Percentiles rank a stretch among this genome's conserved stretches.
These are phyloP conservation scores for Leccinum olivaceopallidum DNA, from an alignment of 768 basidiomycete genomes.

Conservation along the genomic window DNA sequence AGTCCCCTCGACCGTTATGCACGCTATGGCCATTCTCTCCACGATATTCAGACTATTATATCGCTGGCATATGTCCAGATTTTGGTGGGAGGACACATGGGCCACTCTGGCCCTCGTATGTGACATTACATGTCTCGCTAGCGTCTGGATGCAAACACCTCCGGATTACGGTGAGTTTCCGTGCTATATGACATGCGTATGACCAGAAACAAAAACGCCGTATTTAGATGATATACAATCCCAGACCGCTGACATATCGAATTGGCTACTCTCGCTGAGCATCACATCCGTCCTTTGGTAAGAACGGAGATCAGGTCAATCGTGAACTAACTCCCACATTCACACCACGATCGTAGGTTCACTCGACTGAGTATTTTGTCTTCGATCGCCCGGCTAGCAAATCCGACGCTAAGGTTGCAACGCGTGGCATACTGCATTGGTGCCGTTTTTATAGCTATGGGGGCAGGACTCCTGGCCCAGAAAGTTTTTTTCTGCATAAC, in stretches of 20 bases:
- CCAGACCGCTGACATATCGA: not conserved
- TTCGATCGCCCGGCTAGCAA: constrained; percentile 25
- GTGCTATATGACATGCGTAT: not conserved
- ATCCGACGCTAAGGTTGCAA: constrained; percentile 12
- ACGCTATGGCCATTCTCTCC: constrained; percentile 20
- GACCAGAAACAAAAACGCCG: not conserved
- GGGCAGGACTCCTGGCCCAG: constrained; percentile 17
- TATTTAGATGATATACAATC: not conserved
- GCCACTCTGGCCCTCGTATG: constrained; percentile 24
- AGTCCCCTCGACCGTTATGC: constrained; percentile 19
- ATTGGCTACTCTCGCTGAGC: constrained; percentile 23
- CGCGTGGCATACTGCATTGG: constrained; percentile 19
- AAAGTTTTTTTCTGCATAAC: constrained; percentile 19
- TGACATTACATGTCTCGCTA: constrained; percentile 20
- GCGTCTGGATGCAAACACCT: constrained; percentile 19
- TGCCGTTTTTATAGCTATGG: constrained; percentile 17
- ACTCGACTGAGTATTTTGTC: constrained; percentile 30
- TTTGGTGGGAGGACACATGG: constrained; percentile 33
- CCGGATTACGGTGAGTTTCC: constrained; percentile 12
- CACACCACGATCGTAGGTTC: constrained; percentile 16
- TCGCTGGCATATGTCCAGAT: constrained; percentile 19
- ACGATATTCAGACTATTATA: constrained; percentile 23
- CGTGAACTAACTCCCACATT: not conserved
- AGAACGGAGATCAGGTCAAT: not conserved
- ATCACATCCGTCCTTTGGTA: constrained; percentile 25